These are phyloP conservation scores for Trypethelium eluteriae DNA, from an alignment of 495 filamentous ascomycete species.

Conservation along the genomic window DNA sequence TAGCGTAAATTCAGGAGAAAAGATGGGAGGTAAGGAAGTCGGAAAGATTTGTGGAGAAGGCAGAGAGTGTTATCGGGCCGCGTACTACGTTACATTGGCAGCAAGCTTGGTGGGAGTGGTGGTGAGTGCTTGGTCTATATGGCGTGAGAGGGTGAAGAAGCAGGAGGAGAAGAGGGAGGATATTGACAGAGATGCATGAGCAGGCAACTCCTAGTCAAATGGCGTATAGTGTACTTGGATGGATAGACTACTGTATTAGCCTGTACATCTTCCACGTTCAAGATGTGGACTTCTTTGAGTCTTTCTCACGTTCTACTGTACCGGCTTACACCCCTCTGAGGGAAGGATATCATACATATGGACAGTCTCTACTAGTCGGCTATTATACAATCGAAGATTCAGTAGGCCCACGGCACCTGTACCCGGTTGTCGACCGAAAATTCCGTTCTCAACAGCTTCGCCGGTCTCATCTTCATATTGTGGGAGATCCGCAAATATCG, in stretches of 20 bases:
- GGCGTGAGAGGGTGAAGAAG: conserved; percentile 48
- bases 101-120: conserved; percentile 62
- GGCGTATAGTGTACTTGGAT: background rate
- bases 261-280: background rate
- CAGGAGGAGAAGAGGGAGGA: conserved; percentile 23
- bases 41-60: conserved; percentile 66
- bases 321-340: too few relatives aligned
- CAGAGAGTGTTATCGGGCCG: conserved; percentile 67
- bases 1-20: conserved; percentile 56
- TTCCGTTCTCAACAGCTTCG: too few relatives aligned
- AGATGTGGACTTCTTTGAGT: background rate
- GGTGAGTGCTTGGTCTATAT: conserved; percentile 69
- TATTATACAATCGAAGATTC: too few relatives aligned
- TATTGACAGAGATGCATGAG: conserved; percentile 13
- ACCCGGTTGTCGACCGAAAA: too few relatives aligned
- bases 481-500: too few relatives aligned
- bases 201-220: background rate
- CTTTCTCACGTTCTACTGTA: background rate
- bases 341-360: too few relatives aligned
- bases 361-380: too few relatives aligned
- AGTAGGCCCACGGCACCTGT: too few relatives aligned
- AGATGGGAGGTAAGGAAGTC: conserved; percentile 55
- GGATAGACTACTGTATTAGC: background rate
- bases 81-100: conserved; percentile 75
- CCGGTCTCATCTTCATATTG: too few relatives aligned